Conservation (phyloP, 1,139 yeast genomes). For the Ogataea hybrid region DNA sequence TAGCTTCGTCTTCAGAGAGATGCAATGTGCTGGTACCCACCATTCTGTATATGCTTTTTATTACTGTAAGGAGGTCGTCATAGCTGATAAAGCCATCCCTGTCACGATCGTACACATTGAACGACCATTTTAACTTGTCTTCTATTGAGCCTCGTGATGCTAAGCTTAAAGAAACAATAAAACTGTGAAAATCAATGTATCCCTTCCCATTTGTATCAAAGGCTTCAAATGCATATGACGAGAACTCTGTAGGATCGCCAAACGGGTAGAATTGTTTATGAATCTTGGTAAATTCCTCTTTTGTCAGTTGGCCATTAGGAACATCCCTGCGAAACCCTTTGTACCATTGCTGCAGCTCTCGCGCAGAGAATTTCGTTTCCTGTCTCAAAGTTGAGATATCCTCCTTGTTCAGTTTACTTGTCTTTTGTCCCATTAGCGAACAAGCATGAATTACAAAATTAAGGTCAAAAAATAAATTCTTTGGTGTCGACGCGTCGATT, state of each 20-base stretch:
- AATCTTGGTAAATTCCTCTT: constrained; percentile 85
- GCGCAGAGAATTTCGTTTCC: constrained; percentile 87
- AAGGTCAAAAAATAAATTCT: neutral
- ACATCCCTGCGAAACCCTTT: constrained; percentile 94
- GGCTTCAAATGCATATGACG: constrained; percentile 82
- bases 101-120: constrained; percentile 80
- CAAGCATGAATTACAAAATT: neutral
- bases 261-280: constrained; percentile 97
- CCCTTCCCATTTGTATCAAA: constrained; percentile 85
- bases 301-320: constrained; percentile 84
- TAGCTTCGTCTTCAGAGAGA: constrained; percentile 85
- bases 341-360: constrained; percentile 98
- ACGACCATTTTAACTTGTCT: constrained; percentile 86
- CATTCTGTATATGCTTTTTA: constrained; percentile 88
- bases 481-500: constrained; percentile 8
- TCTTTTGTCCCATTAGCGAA: constrained; percentile 82
- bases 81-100: constrained; percentile 72
- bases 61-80: constrained; percentile 76
- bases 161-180: constrained; percentile 81
- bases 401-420: constrained; percentile 88
- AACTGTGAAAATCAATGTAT: constrained; percentile 87
- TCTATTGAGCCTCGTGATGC: constrained; percentile 87
- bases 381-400: constrained; percentile 80
- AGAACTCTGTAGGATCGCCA: constrained; percentile 93
- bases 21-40: constrained; percentile 90